Percentiles rank a stretch among this genome's conserved stretches.
Conservation (phyloP, 2,329 filamentous ascomycete species). For the Aureobasidium subglaciale region DNA sequence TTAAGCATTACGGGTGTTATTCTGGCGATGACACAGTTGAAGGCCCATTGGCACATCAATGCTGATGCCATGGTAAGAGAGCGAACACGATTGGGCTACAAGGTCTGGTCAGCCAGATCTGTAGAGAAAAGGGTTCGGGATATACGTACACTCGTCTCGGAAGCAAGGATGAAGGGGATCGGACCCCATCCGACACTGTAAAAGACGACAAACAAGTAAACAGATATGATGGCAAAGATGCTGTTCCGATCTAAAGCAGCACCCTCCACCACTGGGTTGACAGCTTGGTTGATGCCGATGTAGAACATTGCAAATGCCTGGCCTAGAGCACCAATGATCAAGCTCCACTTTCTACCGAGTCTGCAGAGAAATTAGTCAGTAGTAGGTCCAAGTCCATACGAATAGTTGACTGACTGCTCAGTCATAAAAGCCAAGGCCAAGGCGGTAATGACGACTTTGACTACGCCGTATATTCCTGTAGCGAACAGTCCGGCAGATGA, state of each 20-base stretch:
- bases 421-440: constrained; percentile 40
- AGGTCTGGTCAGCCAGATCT: no score
- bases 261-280: constrained; percentile 47
- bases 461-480: constrained; percentile 40
- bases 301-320: constrained; percentile 41
- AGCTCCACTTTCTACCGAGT: constrained; percentile 38
- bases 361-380: neutral
- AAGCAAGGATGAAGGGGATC: constrained; percentile 38
- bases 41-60: constrained; percentile 42
- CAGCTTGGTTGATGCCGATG: constrained; percentile 25
- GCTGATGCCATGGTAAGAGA: constrained; percentile 38
- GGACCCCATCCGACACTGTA: constrained; percentile 42
- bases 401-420: constrained; percentile 26
- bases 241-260: constrained; percentile 54
- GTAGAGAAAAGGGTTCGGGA: no score
- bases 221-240: constrained; percentile 45
- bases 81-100: constrained; percentile 29
- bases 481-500: constrained; percentile 38
- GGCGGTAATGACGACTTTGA: constrained; percentile 39
- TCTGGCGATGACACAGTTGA: constrained; percentile 27
- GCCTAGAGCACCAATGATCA: constrained; percentile 36
- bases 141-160: constrained; percentile 26
- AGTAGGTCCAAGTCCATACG: neutral
- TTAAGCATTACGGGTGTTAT: constrained; percentile 36
- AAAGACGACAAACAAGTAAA: constrained; percentile 44